phyloP scores from a whole-genome alignment of 768 basidiomycete species.

The Symmetrospora coprosmae region DNA sequence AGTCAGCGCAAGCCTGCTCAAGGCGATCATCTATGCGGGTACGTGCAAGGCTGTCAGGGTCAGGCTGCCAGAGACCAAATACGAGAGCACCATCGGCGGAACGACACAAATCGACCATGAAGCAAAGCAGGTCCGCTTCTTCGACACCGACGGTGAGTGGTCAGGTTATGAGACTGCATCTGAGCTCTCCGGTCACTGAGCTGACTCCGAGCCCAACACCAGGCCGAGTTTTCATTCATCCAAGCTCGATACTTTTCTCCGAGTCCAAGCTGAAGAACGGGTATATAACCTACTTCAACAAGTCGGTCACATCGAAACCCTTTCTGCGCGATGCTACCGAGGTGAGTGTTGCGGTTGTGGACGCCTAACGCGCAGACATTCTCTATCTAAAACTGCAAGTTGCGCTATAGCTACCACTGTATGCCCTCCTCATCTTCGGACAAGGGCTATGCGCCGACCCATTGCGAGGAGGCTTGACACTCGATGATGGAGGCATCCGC shows the following conservation, averaged over 20 bases:
- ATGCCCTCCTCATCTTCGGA: slow-evolving; percentile 13
- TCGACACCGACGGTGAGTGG: slow-evolving; percentile 47
- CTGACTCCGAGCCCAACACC: too few relatives aligned
- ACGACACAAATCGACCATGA: slow-evolving; percentile 69
- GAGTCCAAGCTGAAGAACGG: slow-evolving; percentile 59
- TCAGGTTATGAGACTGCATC: slow-evolving; percentile 29
- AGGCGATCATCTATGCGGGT: slow-evolving; percentile 69
- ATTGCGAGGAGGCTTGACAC: not conserved
- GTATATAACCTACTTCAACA: slow-evolving; percentile 70
- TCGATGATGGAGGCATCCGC: not conserved
- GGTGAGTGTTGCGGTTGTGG: too few relatives aligned
- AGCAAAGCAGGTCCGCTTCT: slow-evolving; percentile 70
- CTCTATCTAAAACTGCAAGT: not conserved
- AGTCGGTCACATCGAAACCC: slow-evolving; percentile 65
- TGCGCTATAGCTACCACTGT: not conserved
- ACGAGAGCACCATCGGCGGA: slow-evolving; percentile 70
- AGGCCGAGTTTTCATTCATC: slow-evolving; percentile 63
- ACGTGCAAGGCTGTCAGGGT: slow-evolving; percentile 67
- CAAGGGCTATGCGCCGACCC: not conserved
- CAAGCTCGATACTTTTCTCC: slow-evolving; percentile 62
- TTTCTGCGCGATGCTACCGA: slow-evolving; percentile 53
- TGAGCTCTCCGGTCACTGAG: not conserved
- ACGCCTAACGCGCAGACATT: not conserved
- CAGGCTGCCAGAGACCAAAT: slow-evolving; percentile 59
- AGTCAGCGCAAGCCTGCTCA: slow-evolving; percentile 57